phyloP scores from a whole-genome alignment of 2,329 filamentous ascomycete species.

The Pseudocercospora musae region DNA sequence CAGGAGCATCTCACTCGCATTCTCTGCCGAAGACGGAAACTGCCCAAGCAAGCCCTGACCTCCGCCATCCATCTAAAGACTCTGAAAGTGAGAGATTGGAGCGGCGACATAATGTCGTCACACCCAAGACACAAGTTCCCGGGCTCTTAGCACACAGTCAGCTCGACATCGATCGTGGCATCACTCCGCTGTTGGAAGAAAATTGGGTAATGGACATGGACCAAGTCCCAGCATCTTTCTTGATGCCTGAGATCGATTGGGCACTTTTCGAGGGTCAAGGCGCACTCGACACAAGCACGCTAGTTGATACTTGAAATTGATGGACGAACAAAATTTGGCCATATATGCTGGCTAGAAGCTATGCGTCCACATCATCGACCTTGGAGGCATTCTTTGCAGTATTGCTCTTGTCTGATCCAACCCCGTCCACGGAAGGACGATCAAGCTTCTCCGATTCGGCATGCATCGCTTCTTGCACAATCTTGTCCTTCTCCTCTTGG shows the following conservation, averaged over 20 bases:
- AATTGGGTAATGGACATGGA: slow-evolving; percentile 7
- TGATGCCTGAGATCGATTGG: slow-evolving; percentile 7
- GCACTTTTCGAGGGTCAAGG: not conserved
- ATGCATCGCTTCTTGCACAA: slow-evolving; percentile 20
- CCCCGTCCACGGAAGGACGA: not conserved
- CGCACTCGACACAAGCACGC: not conserved
- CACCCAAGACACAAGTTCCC: not conserved
- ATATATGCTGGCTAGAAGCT: not conserved
- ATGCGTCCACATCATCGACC: not conserved
- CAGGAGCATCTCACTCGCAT: not conserved
- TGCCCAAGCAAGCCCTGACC: not conserved
- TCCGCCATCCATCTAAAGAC: not conserved
- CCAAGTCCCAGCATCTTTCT: slow-evolving; percentile 1
- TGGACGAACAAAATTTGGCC: not conserved
- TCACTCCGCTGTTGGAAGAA: not conserved
- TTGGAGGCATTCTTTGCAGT: not conserved
- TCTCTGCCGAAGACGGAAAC: not conserved
- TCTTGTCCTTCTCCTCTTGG: slow-evolving; percentile 22
- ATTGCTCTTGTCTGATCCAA: not conserved
- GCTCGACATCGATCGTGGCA: not conserved
- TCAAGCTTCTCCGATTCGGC: not conserved
- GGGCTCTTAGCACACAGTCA: not conserved
- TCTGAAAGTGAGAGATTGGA: not conserved
- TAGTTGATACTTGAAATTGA: not conserved
- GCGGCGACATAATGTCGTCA: not conserved